Percentiles rank a stretch among this genome's conserved stretches.
These are phyloP conservation scores for Plasmodium vivax DNA, from an alignment of 169 alveolate genomes.

Conservation along the genomic window DNA sequence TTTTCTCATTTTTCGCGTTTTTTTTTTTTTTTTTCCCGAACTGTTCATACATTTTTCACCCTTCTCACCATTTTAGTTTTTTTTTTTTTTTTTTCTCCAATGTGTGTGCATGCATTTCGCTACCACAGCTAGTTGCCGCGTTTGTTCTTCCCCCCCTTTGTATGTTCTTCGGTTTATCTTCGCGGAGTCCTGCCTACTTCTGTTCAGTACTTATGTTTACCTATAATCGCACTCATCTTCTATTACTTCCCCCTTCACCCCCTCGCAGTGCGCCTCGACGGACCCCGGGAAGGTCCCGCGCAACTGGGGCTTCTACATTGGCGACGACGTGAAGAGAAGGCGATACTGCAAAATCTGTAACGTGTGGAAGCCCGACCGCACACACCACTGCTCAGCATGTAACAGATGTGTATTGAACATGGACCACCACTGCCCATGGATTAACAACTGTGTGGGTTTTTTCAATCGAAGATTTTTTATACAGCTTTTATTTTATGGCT, in stretches of 20 bases:
- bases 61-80: background rate
- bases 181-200: background rate
- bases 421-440: conserved; percentile 99
- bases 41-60: background rate
- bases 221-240: background rate
- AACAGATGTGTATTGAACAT: conserved; percentile 95
- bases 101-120: background rate
- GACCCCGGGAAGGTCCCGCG: conserved; percentile 97
- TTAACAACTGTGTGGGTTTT: conserved; percentile 97
- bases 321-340: conserved; percentile 96
- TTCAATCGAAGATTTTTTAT: conserved; percentile 96
- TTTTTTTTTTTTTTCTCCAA: conserved; percentile 5
- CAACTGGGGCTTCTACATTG: conserved; percentile 97
- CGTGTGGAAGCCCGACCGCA: conserved; percentile 98
- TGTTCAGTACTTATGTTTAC: background rate
- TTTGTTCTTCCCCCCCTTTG: conserved; percentile 11
- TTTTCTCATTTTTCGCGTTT: background rate
- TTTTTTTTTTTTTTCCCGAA: background rate
- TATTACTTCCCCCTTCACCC: background rate
- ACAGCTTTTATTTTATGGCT: conserved; percentile 93
- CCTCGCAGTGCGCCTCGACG: conserved; percentile 88
- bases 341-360: conserved; percentile 97
- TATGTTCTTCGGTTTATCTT: conserved; percentile 1
- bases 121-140: background rate
- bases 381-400: conserved; percentile 98